A percentile compares a stretch with the other conserved stretches of the same genome.
Conservation (phyloP, 2,329 filamentous ascomycete genomes). For the Aspergillus vadensis region DNA sequence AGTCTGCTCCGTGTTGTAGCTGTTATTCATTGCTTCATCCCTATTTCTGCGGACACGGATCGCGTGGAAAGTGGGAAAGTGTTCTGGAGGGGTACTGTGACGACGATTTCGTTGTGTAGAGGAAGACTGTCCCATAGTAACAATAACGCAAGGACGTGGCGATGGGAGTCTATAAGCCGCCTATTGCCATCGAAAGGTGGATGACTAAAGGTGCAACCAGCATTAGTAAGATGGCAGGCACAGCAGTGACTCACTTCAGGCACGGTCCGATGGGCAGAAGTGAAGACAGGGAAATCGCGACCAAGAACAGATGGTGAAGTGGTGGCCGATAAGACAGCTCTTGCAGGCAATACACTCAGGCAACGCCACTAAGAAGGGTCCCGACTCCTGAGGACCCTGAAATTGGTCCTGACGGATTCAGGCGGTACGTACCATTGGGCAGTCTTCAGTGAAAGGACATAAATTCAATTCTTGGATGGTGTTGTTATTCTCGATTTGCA, state of each 20-base stretch:
- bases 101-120: slow-evolving; percentile 43
- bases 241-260: slow-evolving; percentile 3
- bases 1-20: slow-evolving; percentile 30
- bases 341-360: slow-evolving; percentile 9
- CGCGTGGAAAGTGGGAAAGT: slow-evolving; percentile 23
- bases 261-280: background rate
- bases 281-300: background rate
- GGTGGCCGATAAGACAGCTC: slow-evolving; percentile 11
- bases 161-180: slow-evolving; percentile 28
- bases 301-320: background rate
- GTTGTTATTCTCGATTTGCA: background rate
- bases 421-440: slow-evolving; percentile 22
- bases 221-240: slow-evolving; percentile 24
- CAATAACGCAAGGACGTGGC: slow-evolving; percentile 23
- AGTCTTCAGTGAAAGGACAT: slow-evolving; percentile 8
- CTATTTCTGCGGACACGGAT: slow-evolving; percentile 28
- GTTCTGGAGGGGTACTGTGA: slow-evolving; percentile 29
- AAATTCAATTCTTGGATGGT: background rate
- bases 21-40: slow-evolving; percentile 40
- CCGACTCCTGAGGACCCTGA: background rate
- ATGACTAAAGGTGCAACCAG: slow-evolving; percentile 24
- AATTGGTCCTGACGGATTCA: background rate
- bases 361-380: slow-evolving; percentile 5
- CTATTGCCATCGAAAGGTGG: slow-evolving; percentile 34
- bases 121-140: slow-evolving; percentile 49